Evolutionary conservation across 2,329 filamentous ascomycete species (phyloP), one percentile per base, ranked within the genome.

Genomic region (Hypoxylon sp.): DNA sequence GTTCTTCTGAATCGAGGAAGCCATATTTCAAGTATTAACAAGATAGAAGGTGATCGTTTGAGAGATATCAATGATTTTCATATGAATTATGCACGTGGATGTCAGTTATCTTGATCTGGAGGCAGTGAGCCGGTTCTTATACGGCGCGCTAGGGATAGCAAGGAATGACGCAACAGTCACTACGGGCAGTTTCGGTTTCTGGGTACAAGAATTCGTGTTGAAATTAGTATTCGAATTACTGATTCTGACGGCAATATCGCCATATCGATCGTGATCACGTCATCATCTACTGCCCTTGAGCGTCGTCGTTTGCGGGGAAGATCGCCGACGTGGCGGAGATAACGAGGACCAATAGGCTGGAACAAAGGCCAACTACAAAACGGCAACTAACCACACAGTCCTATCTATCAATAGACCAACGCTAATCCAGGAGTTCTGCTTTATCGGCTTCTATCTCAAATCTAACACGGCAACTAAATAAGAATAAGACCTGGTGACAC

Each of bases 1-100:
- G 65, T 88, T 87, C 68, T 86, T 78, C 72, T 88, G 86, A 61
- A 84, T 83, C 13, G 81, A 76, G 50, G 84, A 72, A 11, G 75
- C 13, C 75, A 77, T 78, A 22, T 55, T 81, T 51, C 6, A 31
- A 31, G 29, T 31, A n/a, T n/a, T 19, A 13, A 29, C 17, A 26
- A 24, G 11, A 22, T 24, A 13, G 11, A 13, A 29, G 6, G 22
- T 53, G 19, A 19, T 42, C 10, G 17, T 13, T 11, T 10, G 9
- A 37, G n/a, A 6, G 13, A 13, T 54, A 37, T 19, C 19, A 9
- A 33, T 14, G 3, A 19, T 46, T 56, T 6, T 9, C 19, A 2
- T 13, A 29, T 10, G 52, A 54, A 5, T 29, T 29, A n/a, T 3
- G 19, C 5, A 29, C 5, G 11, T 10, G 3, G 17, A 29, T 29